Base-by-base conservation (phyloP, 495 filamentous ascomycete species). In the Tuber aestivum region DNA sequence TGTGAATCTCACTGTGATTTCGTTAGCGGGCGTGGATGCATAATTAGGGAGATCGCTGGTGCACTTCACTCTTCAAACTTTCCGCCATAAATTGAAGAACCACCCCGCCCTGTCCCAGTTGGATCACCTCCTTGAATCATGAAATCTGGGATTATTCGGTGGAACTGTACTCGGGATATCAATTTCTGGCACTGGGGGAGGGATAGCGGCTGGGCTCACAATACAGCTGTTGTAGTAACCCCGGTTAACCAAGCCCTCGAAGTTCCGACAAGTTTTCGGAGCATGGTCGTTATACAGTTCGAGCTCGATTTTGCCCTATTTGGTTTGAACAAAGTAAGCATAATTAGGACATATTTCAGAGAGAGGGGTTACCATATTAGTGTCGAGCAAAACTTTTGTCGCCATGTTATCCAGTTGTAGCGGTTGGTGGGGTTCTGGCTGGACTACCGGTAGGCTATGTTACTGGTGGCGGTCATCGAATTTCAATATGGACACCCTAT, bases 61-160 rank as follows among this genome's bases (percentile, higher is more conserved):
- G 87, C 84, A 78, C 97, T 95, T 87, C 97, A 96, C 85, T 99
- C 95, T 75, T 92, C 94, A 84, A 98, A 99, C 83, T 93, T 94
- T 40, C 94, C 93, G 79, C 95, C 95, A 83, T 94, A 97, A 86
- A 97, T 97, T 35, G 91, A 93, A 74, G 86, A 87, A 20, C 95
- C 95, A 83, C 95, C 95, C 71, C 95, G 91, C 20, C 95, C 95
- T 0, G 95, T 99, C 73, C 95, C 95, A 4, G 95, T 97, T 10
- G 95, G 95, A 85, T 99, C 95, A 65, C 95, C 95, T 71, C 92
- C 93, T 86, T 99, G 95, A 75, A 96, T 89, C 95, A 98, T 98
- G 87, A 99, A 99, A 85, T 93, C 90, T 42, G 92, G 89, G 83
- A 98, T 98, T 73, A 99, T 90, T 80, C 95, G 94, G 87, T 99